Conservation (phyloP, 495 filamentous ascomycete species). For the Penicillium longicatenatum region DNA sequence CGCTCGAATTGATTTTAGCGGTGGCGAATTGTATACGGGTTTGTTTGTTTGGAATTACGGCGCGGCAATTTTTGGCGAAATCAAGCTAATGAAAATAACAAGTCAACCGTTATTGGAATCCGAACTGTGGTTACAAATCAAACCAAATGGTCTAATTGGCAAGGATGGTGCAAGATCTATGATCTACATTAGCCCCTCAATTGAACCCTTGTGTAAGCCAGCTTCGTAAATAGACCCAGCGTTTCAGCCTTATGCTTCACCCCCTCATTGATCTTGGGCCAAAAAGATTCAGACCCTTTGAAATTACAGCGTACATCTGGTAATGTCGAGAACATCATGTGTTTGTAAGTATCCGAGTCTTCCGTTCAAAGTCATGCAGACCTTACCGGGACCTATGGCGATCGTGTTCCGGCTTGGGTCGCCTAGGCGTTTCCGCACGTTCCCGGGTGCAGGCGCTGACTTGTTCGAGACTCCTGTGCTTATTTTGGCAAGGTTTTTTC, state of each 20-base stretch:
- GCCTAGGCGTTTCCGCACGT: slow-evolving; percentile 27
- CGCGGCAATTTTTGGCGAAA: not conserved
- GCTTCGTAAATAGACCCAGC: not conserved
- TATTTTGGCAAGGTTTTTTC: slow-evolving; percentile 3
- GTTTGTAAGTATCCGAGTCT: slow-evolving; percentile 27
- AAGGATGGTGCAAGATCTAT: slow-evolving; percentile 2
- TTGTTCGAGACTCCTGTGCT: slow-evolving; percentile 17
- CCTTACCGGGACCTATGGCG: slow-evolving; percentile 2
- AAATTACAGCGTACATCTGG: not conserved
- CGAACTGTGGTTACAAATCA: not conserved
- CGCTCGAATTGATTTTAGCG: not conserved
- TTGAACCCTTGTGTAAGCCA: not conserved
- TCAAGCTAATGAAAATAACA: not conserved
- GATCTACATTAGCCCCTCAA: slow-evolving; percentile 7
- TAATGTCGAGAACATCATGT: slow-evolving; percentile 16
- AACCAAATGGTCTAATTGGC: not conserved
- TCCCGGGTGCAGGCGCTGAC: slow-evolving; percentile 25
- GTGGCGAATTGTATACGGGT: not conserved
- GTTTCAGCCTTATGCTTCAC: not conserved
- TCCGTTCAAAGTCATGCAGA: slow-evolving; percentile 15
- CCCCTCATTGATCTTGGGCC: not conserved
- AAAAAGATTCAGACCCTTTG: not conserved
- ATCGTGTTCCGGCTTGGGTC: slow-evolving; percentile 23
- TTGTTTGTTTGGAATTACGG: not conserved
- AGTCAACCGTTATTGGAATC: not conserved